Percentiles rank a stretch among this genome's conserved stretches.
phyloP scores from a whole-genome alignment of 306 rosid species.

The Lathyrus oleraceus region DNA sequence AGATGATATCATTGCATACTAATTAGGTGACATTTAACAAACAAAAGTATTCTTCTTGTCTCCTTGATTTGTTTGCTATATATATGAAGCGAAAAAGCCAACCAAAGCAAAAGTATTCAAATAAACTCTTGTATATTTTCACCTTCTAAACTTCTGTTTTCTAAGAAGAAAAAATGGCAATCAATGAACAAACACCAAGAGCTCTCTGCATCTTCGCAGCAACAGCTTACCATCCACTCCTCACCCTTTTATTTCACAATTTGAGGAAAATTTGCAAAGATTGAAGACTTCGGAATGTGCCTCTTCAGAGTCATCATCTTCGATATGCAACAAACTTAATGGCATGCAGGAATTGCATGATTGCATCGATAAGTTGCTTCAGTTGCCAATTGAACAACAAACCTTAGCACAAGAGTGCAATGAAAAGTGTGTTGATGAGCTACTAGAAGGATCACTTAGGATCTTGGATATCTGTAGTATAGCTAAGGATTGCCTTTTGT shows the following conservation, averaged over 20 bases:
- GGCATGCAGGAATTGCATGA: conserved; percentile 44
- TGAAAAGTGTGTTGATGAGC: conserved; percentile 19
- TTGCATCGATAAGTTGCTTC: conserved; percentile 33
- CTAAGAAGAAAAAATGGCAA: conserved; percentile 36
- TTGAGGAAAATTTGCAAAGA: conserved; percentile 35
- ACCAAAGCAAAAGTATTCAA: conserved; percentile 21
- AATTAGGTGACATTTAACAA: conserved; percentile 31
- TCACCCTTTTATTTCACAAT: conserved; percentile 38
- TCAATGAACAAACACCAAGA: conserved; percentile 25
- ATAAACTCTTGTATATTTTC: conserved; percentile 19
- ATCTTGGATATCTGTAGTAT: conserved; percentile 33
- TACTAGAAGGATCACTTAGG: conserved; percentile 38
- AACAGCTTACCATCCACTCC: conserved; percentile 41
- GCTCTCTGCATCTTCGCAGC: conserved; percentile 35
- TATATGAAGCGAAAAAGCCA: conserved; percentile 30
- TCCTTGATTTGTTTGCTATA: conserved; percentile 16
- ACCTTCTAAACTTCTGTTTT: conserved; percentile 6
- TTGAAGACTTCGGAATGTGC: conserved; percentile 38
- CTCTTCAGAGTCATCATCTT: conserved; percentile 34
- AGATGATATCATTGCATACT: not conserved
- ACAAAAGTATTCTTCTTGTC: conserved; percentile 29
- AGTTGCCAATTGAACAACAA: conserved; percentile 36
- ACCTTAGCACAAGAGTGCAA: conserved; percentile 32
- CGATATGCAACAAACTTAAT: conserved; percentile 28
- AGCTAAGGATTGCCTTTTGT: conserved; percentile 30